phyloP scores from a whole-genome alignment of 2,329 filamentous ascomycete species.

The Cordyceps fumosorosea region DNA sequence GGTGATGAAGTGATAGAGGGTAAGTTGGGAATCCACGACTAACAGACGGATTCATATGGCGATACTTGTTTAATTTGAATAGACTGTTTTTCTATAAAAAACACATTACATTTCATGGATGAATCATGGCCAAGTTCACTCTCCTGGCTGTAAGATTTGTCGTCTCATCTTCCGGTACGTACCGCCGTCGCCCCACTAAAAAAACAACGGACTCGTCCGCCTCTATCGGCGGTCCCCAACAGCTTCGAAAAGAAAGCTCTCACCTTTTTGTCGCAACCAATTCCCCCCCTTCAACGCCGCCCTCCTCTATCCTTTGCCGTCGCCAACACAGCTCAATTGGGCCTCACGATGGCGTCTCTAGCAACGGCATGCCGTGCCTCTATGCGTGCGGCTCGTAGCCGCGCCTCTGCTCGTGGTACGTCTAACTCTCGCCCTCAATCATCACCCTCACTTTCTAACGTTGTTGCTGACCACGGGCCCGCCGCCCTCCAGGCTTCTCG shows the following conservation, averaged over 20 bases:
- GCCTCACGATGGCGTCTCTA: slow-evolving; percentile 56
- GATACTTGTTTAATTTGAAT: background rate
- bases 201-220: slow-evolving; percentile 24
- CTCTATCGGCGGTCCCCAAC: slow-evolving; percentile 27
- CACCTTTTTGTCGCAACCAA: slow-evolving; percentile 17
- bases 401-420: slow-evolving; percentile 46
- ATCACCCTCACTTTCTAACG: background rate
- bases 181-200: slow-evolving; percentile 21
- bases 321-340: slow-evolving; percentile 19
- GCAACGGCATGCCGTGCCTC: slow-evolving; percentile 58
- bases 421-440: background rate
- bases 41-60: background rate
- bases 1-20: background rate
- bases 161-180: background rate
- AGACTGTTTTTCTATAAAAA: background rate
- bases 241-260: slow-evolving; percentile 25
- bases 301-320: slow-evolving; percentile 16
- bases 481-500: slow-evolving; percentile 48
- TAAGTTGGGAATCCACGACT: background rate
- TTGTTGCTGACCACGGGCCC: slow-evolving; percentile 11
- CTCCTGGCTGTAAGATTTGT: background rate
- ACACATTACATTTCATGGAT: background rate
- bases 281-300: slow-evolving; percentile 10
- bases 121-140: background rate
- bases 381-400: slow-evolving; percentile 46